Evolutionary conservation across 371 early-diverging fungal genomes (phyloP).

Genomic region (Mucor irregularis): DNA sequence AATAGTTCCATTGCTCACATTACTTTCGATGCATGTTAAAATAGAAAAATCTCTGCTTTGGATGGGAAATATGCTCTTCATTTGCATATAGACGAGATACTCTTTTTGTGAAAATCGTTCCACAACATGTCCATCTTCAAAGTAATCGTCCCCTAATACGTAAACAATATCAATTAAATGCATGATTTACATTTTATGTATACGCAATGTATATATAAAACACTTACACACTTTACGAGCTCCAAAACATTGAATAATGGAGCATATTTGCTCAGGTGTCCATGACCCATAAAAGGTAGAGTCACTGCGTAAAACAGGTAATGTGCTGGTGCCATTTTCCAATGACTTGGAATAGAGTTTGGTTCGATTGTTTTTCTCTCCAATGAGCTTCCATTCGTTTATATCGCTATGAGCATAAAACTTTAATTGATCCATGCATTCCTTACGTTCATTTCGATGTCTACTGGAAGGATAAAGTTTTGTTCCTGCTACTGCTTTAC

Average conservation of each 20-base stretch:
- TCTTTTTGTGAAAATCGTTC: conserved; percentile 61
- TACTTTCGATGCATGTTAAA: conserved; percentile 52
- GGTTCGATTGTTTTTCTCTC: conserved; percentile 36
- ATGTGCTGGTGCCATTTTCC: conserved; percentile 39
- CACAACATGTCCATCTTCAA: conserved; percentile 51
- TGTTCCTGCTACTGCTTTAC: conserved; percentile 2
- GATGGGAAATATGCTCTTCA: conserved; percentile 49
- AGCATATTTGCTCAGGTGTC: conserved; percentile 58
- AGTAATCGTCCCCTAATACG: conserved; percentile 56
- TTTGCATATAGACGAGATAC: conserved; percentile 48
- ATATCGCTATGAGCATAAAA: conserved; percentile 35
- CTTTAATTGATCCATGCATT: conserved; percentile 45
- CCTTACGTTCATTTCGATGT: conserved; percentile 35
- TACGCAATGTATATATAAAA: too few species aligned
- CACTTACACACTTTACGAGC: conserved; percentile 42
- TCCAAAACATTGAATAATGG: conserved; percentile 52
- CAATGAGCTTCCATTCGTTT: conserved; percentile 48
- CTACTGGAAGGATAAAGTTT: conserved; percentile 40
- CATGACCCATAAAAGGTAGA: conserved; percentile 42
- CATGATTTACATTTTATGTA: background rate
- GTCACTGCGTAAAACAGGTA: conserved; percentile 57
- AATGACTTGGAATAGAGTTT: conserved; percentile 49
- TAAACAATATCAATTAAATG: background rate
- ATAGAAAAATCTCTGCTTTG: conserved; percentile 56
- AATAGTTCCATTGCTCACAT: conserved; percentile 52